phyloP scores from a whole-genome alignment of 1,284 basidiomycete genomes.

The Retiboletus flavoniger region DNA sequence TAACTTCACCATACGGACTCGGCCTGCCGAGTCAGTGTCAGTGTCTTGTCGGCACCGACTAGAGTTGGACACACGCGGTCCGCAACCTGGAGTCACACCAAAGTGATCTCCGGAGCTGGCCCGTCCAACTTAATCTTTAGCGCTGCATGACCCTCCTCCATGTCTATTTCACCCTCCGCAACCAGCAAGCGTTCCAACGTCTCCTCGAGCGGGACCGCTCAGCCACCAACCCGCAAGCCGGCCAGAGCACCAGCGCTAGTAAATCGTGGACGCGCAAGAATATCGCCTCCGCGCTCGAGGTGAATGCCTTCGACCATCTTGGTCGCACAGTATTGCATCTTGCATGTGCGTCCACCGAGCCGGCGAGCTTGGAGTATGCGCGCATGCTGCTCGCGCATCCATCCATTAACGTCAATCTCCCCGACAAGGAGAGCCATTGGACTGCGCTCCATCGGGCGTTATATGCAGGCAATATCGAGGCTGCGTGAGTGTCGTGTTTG shows the following conservation, averaged over 20 bases:
- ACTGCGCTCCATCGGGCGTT: conserved; percentile 91
- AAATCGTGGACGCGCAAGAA: conserved; percentile 65
- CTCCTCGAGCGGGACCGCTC: conserved; percentile 55
- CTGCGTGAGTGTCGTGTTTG: conserved; percentile 50
- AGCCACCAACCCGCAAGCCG: conserved; percentile 26
- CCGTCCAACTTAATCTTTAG: conserved; percentile 18
- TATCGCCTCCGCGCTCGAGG: conserved; percentile 48
- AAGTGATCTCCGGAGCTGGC: conserved; percentile 25
- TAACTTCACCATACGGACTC: not conserved
- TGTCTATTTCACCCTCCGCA: conserved; percentile 73
- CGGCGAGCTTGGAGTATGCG: conserved; percentile 76
- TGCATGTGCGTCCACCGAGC: conserved; percentile 60
- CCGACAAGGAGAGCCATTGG: conserved; percentile 87
- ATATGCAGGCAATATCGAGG: conserved; percentile 82
- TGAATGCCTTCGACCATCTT: conserved; percentile 72
- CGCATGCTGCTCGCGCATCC: conserved; percentile 79
- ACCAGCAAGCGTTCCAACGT: conserved; percentile 81
- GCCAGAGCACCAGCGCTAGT: conserved; percentile 51
- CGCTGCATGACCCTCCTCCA: conserved; percentile 77
- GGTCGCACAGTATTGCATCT: conserved; percentile 86
- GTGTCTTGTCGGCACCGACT: conserved; percentile 20
- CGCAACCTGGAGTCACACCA: conserved; percentile 24
- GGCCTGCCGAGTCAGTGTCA: not conserved
- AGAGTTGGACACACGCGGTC: conserved; percentile 24
- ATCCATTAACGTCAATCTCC: conserved; percentile 76